Percentiles rank a stretch among this genome's conserved stretches.
These are phyloP conservation scores for Ceratocystis ficicola DNA, from an alignment of 2,329 filamentous ascomycete genomes.

Conservation along the genomic window DNA sequence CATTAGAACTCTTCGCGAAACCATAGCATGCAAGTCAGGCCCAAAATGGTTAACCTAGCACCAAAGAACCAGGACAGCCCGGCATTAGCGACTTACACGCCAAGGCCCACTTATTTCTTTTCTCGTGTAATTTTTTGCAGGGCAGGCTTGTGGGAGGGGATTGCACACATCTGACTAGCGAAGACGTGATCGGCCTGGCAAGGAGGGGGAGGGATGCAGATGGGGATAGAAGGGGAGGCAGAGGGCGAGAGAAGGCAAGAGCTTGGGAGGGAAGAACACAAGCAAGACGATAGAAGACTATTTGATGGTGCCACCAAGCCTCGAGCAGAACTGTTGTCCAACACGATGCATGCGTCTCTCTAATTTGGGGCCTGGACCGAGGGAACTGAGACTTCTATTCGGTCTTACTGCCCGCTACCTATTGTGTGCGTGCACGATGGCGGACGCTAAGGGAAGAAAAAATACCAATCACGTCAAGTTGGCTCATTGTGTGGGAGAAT, in stretches of 20 bases:
- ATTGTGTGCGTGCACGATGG: slow-evolving; percentile 3
- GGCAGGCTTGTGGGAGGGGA: neutral
- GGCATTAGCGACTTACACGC: slow-evolving; percentile 10
- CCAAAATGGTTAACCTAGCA: neutral
- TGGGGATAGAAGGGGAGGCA: neutral
- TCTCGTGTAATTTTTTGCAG: neutral
- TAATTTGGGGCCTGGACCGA: neutral
- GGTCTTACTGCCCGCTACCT: neutral
- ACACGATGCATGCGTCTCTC: neutral
- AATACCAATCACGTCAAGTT: neutral
- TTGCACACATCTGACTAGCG: neutral
- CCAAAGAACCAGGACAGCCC: neutral
- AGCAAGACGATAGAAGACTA: neutral
- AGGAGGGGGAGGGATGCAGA: neutral
- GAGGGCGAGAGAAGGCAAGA: neutral
- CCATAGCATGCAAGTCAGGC: neutral
- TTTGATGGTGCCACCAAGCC: too few species aligned
- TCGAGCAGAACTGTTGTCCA: too few species aligned
- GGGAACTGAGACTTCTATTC: neutral
- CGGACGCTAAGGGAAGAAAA: slow-evolving; percentile 1
- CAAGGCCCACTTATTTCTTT: neutral
- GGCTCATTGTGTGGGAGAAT: slow-evolving; percentile 9
- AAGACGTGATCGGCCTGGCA: slow-evolving; percentile 5
- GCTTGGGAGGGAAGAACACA: neutral
- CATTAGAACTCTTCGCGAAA: neutral